Conservation (phyloP, 2,329 filamentous ascomycete genomes). For the Neonectria punicea region DNA sequence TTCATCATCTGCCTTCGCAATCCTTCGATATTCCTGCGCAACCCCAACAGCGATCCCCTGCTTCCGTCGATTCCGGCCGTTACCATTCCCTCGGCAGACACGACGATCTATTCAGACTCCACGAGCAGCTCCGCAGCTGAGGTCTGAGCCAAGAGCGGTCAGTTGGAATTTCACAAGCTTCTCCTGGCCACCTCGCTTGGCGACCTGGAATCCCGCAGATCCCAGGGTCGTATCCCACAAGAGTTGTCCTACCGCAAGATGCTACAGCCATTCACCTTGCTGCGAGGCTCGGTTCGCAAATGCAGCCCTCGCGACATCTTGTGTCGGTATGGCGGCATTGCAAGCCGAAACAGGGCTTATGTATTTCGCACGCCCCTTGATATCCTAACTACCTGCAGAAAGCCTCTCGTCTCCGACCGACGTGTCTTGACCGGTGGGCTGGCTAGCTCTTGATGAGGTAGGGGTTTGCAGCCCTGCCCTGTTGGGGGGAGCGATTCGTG, state of each 20-base stretch:
- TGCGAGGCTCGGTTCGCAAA: constrained; percentile 11
- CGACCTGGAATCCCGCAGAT: constrained; percentile 11
- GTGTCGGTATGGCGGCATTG: constrained; percentile 41
- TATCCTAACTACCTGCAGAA: constrained; percentile 3
- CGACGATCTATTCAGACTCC: constrained; percentile 1
- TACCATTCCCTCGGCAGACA: not conserved
- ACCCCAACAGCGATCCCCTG: constrained; percentile 9
- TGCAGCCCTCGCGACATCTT: constrained; percentile 34
- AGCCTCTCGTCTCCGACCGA: constrained; percentile 7
- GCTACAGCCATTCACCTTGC: constrained; percentile 17
- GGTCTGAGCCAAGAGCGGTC: constrained; percentile 13
- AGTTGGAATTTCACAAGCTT: not conserved
- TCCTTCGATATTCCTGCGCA: constrained; percentile 16
- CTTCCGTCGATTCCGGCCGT: constrained; percentile 20
- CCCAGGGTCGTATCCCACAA: not conserved
- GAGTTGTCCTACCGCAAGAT: not conserved
- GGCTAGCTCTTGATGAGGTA: constrained; percentile 1
- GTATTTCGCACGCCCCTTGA: constrained; percentile 15
- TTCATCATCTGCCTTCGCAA: constrained; percentile 20
- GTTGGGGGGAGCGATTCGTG: not conserved
- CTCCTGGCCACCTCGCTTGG: constrained; percentile 11
- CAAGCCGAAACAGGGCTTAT: constrained; percentile 29
- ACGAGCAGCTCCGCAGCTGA: constrained; percentile 6
- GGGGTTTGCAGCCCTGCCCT: not conserved
- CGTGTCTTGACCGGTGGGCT: constrained; percentile 2